Percentiles rank a stretch among this genome's conserved stretches.
phyloP scores from a whole-genome alignment of 139 green algal species.

The Auxenochlorella pyrenoidosa region DNA sequence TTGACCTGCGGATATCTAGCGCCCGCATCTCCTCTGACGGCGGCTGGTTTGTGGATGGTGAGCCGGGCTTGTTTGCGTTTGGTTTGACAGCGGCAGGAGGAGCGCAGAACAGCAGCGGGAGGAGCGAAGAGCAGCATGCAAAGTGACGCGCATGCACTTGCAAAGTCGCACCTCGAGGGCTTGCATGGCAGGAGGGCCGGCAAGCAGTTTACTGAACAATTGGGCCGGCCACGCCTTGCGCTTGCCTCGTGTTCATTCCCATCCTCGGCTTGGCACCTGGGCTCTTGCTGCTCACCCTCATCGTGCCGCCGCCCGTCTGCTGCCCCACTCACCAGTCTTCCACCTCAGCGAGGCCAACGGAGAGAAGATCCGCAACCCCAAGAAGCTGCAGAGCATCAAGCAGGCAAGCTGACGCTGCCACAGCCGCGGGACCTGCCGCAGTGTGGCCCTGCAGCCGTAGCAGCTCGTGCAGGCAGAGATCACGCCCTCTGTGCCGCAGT shows the following conservation, averaged over 20 bases:
- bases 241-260: too few relatives aligned
- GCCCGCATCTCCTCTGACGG: conserved; percentile 92
- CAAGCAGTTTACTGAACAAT: not conserved
- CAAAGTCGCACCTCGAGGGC: too few relatives aligned
- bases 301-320: not conserved
- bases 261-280: too few relatives aligned
- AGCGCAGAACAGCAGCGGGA: too few relatives aligned
- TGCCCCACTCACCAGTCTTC: conserved; percentile 77
- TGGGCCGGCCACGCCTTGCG: too few relatives aligned
- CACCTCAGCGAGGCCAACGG: conserved; percentile 82
- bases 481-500: too few relatives aligned
- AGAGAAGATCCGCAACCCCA: conserved; percentile 77
- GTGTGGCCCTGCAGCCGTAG: not conserved
- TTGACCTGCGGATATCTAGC: conserved; percentile 85
- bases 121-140: too few relatives aligned
- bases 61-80: conserved; percentile 22
- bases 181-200: not conserved
- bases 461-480: too few relatives aligned
- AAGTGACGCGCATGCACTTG: too few relatives aligned
- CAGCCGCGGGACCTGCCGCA: not conserved
- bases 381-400: conserved; percentile 83
- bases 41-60: conserved; percentile 98
- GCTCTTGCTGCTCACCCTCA: not conserved
- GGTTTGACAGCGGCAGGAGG: not conserved
- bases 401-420: conserved; percentile 45